Evolutionary conservation across 2,329 filamentous ascomycete genomes (phyloP), one percentile per base, ranked within the genome.

Genomic region (Elsinoe batatas): DNA sequence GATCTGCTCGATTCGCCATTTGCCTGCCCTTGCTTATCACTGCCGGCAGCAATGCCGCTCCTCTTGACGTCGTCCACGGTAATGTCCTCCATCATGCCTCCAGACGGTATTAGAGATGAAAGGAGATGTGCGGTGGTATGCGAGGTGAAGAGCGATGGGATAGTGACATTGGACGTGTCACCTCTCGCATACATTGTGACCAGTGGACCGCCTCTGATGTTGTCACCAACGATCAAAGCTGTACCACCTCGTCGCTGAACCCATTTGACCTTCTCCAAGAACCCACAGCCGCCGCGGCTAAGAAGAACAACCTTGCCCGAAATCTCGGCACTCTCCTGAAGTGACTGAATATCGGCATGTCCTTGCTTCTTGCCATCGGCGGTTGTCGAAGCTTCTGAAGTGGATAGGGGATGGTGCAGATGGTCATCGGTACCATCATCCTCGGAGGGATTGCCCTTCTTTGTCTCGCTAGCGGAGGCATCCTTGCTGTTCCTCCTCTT

Each of bases 181-280:
- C 91, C 93, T 64, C 88, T 83, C n/a, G 93, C 93, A 69, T 95
- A 97, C 93, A 98, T 98, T 63, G 94, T 93, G 51, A 97, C 88
- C 59, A 98, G 74, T 35, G 87, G 87, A 3, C 90, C 91, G 43
- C 91, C 91, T 59, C 88, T 87, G 57, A 88, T 85, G 68, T 96
- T 87, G 69, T 98, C 93, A 22, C 93, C 93, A 2, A 98, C 91
- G 61, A 98, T 94, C 58, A 98, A 76, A 35, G 88, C 93, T 58
- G 90, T 79, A 17, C 87, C 93, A 20, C 93, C 93, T 65, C 93
- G 82, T 59, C 90, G 81, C 69, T 98, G 93, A 11, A 87, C 89
- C 93, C 93, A 98, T 74, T 94, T 91, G 60, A 93, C 89, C 71
- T 98, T 98, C 67, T 97, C 91, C 58, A 96, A 72, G 68, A 98